Evolutionary conservation across 2,329 filamentous ascomycete species (phyloP), one percentile per base, ranked within the genome.

Genomic region (Teratosphaeria zuluensis): DNA sequence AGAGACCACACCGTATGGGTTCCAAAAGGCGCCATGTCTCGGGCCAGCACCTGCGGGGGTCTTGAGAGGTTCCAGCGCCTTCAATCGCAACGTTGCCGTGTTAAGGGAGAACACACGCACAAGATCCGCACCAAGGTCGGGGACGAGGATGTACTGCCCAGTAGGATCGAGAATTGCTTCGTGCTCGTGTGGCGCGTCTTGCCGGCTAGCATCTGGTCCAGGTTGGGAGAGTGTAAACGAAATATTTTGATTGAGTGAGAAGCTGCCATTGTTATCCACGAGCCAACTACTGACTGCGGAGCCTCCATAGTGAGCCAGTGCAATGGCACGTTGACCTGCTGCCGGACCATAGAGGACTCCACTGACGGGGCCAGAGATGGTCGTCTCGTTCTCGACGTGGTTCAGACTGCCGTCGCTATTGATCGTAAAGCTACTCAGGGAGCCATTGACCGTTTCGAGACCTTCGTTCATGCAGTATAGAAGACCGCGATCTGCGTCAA

Each of bases 391-490:
- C 16, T 68, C 68, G 32, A 73, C 63, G 42, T 67, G 61, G 9
- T 68, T 72, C 6, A 80, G 61, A 8, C 62, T 71, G 30, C 78
- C 77, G 62, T 77, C 70, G 11, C 63, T 56, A 55, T 66, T 69
- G 57, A 74, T 73, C 9, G 66, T 65, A 59, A 74, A 75, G n/a
- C 70, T 68, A 54, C 62, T 69, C 59, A 87, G 70, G 1, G 77
- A 76, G 55, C 81, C 82, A 61, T 81, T 77, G n/a, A 72, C 67
- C 4, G 67, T 68, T 24, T 69, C 68, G 52, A 79, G 72, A 24
- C 78, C 81, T 74, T 88, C 85, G 63, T 88, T 80, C 52, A 82
- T 65, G 70, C 84, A 87, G 72, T 82, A 84, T 11, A 88, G 73
- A 12, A 77, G 69, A 24, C 74, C 74, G 61, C 78, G 76, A 53